Evolutionary conservation across 805 yeast species (phyloP).

Genomic region (Ogataea ganodermae): DNA sequence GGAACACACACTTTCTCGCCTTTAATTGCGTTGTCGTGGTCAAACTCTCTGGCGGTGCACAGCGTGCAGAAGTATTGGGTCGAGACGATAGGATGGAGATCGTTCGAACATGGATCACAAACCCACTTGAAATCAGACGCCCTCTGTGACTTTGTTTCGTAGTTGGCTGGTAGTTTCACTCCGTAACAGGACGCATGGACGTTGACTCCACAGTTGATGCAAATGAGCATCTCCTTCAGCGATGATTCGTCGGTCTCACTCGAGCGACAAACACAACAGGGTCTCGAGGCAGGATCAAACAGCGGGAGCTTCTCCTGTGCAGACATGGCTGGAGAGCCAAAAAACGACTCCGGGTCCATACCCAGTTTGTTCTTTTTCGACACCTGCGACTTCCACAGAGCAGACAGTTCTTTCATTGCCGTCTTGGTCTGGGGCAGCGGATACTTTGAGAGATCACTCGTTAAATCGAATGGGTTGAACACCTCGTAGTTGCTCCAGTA

Average conservation of each 20-base stretch:
- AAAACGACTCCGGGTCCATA: constrained; percentile 1
- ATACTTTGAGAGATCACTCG: constrained; percentile 11
- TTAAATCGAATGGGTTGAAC: constrained; percentile 23
- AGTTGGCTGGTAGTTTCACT: constrained; percentile 22
- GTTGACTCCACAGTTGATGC: constrained; percentile 65
- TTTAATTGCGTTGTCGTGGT: constrained; percentile 45
- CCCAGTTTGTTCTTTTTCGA: constrained; percentile 18
- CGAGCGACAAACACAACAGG: constrained; percentile 60
- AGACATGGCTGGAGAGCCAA: background rate
- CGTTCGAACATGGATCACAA: constrained; percentile 80
- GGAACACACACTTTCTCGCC: constrained; percentile 47
- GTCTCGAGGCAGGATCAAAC: constrained; percentile 32
- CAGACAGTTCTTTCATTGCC: constrained; percentile 24
- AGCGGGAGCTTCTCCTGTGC: constrained; percentile 17
- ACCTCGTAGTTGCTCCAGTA: constrained; percentile 30
- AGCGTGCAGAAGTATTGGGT: constrained; percentile 63
- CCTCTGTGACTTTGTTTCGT: constrained; percentile 9
- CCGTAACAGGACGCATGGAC: constrained; percentile 79
- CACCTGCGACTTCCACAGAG: constrained; percentile 23
- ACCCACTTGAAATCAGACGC: constrained; percentile 55
- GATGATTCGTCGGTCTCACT: constrained; percentile 27
- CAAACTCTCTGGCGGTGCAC: constrained; percentile 59
- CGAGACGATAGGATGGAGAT: constrained; percentile 57
- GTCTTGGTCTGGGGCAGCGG: constrained; percentile 25
- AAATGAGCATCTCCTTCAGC: constrained; percentile 47